Base-by-base conservation (phyloP, 495 filamentous ascomycete genomes). In the Xylaria venustula region DNA sequence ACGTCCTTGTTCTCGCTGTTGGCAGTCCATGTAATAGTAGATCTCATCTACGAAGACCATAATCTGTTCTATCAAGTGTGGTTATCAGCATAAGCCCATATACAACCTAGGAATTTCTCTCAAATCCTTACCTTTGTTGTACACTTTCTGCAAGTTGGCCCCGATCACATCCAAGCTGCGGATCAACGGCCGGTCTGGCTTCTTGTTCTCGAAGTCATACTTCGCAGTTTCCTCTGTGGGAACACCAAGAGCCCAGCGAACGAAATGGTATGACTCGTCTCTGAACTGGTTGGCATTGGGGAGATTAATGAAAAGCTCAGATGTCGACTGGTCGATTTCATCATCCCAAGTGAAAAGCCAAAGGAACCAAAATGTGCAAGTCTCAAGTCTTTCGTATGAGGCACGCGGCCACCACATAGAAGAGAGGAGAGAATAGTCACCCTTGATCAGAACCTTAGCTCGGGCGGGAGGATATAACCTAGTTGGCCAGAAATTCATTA, bases 271-370 rank as follows among this genome's bases (percentile, higher is more conserved):
- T 3, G 61, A 53, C 22, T 63, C 55, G 9, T 61, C 45, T 28
- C 61, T 48, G 40, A 41, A 63, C 19, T 23, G 32, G n/a, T 60
- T 19, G 30, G 55, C 40, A 11, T 44, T 22, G 2, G 48, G 28
- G 20, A 60, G 52, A 22, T 32, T 60, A 1, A 42, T 2, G 34
- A 42, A 47, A 8, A 51, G 58, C 23, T 17, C 20, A 12, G 50
- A 52, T 22, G 40, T 56, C 15, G 59, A 48, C 30, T 46, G 46
- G 47, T 63, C 60, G 5, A 63, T 41, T 26, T 60, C 61, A 26
- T 63, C 61, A 7, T 63, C 30, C 48, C 48, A 51, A 36, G 48
- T 51, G 17, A 51, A 51, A 7, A 51, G 48, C 48, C 48, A 51
- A 1, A 51, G 28, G 8, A 51, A 22, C 48, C 48, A 51, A 5